Evolutionary conservation across 78 protist genomes (phyloP), one percentile per base, ranked within the genome.

Genomic region (Goniomonas avonlea): DNA sequence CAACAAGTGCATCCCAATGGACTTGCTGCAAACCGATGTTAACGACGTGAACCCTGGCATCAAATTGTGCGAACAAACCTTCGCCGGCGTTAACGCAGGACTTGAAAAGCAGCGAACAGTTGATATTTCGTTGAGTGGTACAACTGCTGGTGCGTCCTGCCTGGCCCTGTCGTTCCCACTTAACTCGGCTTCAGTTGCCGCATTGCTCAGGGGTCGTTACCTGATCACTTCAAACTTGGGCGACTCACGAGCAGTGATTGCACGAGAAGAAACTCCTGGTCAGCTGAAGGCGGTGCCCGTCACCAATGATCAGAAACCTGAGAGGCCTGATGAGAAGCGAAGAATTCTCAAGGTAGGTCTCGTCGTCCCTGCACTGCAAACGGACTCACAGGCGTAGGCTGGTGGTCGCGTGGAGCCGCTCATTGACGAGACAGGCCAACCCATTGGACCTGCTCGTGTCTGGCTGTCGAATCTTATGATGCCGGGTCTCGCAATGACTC

Each of bases 401-500:
- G 71, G 71, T 11, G 71, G 71, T 11, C 39, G 71, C 25, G 71
- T 63, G 0, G 71, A 63, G 43, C 71, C 71, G 3, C 23, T 63
- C 11, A 21, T 63, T 63, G 71, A 63, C 25, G 71, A 63, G 25
- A 21, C 32, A 21, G 71, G 71, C 4, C 37, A 63, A 43, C 71
- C 71, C 37, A 63, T 63, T 9, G 71, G 71, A 27, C 71, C 71
- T 9, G 37, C 35, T 23, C 39, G 71, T 5, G 71, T 63, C 37
- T 63, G 71, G 71, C 71, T 63, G 25, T 27, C 71, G 27, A 63
- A 63, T 27, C 32, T 63, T 39, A 63, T 63, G 71, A 21, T 63
- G 2, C 71, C 71, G 43, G 71, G 71, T 3, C 25, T 63, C 47
- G 71, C 71, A 43, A 63, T 63, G 71, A 21, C 71, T 27, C 71